Evolutionary conservation across 192 early-diverging fungal genomes (phyloP), one percentile per base, ranked within the genome.

Genomic region (Linnemannia exigua): DNA sequence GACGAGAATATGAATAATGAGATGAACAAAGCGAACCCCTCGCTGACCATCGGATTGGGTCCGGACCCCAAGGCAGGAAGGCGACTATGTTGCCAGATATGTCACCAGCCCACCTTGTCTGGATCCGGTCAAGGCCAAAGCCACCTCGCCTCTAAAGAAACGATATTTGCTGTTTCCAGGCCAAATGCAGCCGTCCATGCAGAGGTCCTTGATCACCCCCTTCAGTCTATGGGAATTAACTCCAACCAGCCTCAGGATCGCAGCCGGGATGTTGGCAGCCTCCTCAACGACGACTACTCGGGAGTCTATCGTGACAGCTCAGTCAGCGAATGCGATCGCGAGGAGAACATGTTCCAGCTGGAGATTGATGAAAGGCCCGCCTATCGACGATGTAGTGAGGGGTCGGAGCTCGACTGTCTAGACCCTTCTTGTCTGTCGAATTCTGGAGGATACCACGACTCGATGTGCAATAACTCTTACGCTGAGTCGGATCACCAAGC

Each of bases 281-380:
- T 85, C 1, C 72, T 75, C 35, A 47, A 33, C 38, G 46, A 74
- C 16, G 81, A 85, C 17, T 68, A 74, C 25, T 41, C 11, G 14
- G 71, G 79, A 12, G 38, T 33, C 5, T 31, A n/a, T 14, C 69
- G 51, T 54, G 66, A 31, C 36, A 22, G 50, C 50, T 46, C 9
- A 31, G 36, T 63, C 25, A 70, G 52, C 35, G 84, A 86, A 47
- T 69, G 58, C 15, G 84, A 86, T 36, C 84, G 84, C 33, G 84
- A 86, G n/a, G 84, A 86, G 48, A 75, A 70, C 5, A 79, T 86
- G 77, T 86, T 86, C 41, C 84, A 86, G 35, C 70, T 86, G 0
- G 84, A 86, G 74, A 73, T 86, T 66, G 84, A 86, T 3, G 84
- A 86, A 54, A 58, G 54, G 15, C 77, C 67, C 22, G 33, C 74